Percentiles rank a stretch among this genome's conserved stretches.
phyloP scores from a whole-genome alignment of 2,329 filamentous ascomycete species.

The Elsinoe australis region DNA sequence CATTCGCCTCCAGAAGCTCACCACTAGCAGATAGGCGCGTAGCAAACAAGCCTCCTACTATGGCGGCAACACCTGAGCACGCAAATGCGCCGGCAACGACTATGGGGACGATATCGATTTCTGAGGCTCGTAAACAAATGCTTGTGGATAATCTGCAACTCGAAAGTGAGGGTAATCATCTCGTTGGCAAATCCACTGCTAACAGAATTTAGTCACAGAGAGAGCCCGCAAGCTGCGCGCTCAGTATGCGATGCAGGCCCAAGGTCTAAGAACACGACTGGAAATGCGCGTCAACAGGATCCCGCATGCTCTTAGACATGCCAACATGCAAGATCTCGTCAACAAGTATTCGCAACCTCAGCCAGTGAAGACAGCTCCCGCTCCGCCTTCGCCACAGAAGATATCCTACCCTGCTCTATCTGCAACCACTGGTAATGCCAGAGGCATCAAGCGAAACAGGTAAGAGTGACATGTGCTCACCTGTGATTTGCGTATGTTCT shows the following conservation, averaged over 20 bases:
- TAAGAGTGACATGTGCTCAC: slow-evolving; percentile 24
- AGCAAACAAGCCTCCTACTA: not conserved
- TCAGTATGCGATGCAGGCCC: slow-evolving; percentile 81
- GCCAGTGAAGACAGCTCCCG: slow-evolving; percentile 24
- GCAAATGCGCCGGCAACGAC: slow-evolving; percentile 1
- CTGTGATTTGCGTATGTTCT: slow-evolving; percentile 23
- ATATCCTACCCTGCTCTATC: slow-evolving; percentile 6
- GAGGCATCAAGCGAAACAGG: slow-evolving; percentile 29
- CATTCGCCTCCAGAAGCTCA: too few species aligned
- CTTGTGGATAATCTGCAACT: slow-evolving; percentile 84
- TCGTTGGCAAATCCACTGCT: not conserved
- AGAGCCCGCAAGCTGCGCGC: slow-evolving; percentile 79
- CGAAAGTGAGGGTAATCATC: slow-evolving; percentile 54
- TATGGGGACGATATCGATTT: slow-evolving; percentile 25
- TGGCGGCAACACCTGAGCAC: slow-evolving; percentile 23
- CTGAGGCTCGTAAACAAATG: slow-evolving; percentile 65
- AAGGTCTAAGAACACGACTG: slow-evolving; percentile 74
- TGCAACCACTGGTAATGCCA: slow-evolving; percentile 15
- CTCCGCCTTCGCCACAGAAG: slow-evolving; percentile 19
- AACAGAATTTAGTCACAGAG: slow-evolving; percentile 63
- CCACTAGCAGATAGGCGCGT: not conserved
- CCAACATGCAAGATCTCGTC: slow-evolving; percentile 74
- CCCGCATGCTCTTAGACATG: slow-evolving; percentile 66
- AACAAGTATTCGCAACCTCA: slow-evolving; percentile 40
- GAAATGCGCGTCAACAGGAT: slow-evolving; percentile 93